Percentiles rank a stretch among this genome's conserved stretches.
Evolutionary conservation across 805 yeast genomes (phyloP).

Genomic region (Kodamaea nitidulidarum): DNA sequence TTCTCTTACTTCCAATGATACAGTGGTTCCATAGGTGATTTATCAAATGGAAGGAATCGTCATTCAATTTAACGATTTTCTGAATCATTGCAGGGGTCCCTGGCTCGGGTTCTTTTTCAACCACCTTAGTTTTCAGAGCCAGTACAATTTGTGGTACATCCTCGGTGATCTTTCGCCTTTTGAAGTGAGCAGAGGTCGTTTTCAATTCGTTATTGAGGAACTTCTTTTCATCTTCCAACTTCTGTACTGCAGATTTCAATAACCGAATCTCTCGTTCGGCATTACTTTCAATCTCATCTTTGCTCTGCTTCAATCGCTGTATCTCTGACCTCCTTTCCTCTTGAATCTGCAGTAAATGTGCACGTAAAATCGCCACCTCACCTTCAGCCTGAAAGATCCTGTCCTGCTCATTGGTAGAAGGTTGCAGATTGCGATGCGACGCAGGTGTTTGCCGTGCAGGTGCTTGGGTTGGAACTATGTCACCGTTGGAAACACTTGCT

Average conservation of each 20-base stretch:
- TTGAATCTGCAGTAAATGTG: slow-evolving; percentile 51
- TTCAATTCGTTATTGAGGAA: slow-evolving; percentile 38
- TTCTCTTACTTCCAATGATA: slow-evolving; percentile 32
- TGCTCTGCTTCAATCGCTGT: slow-evolving; percentile 17
- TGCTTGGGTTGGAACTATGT: slow-evolving; percentile 11
- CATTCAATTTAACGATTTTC: slow-evolving; percentile 23
- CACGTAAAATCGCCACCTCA: slow-evolving; percentile 73
- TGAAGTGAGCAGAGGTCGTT: slow-evolving; percentile 20
- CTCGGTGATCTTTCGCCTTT: slow-evolving; percentile 16
- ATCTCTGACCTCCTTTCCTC: slow-evolving; percentile 38
- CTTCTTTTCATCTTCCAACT: slow-evolving; percentile 41
- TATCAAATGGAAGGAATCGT: slow-evolving; percentile 31
- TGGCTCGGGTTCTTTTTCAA: not conserved
- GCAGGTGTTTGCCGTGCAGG: not conserved
- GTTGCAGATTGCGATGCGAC: not conserved
- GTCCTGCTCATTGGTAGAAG: slow-evolving; percentile 3
- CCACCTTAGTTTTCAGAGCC: not conserved
- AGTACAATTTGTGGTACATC: not conserved
- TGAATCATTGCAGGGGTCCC: slow-evolving; percentile 5
- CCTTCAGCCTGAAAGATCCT: slow-evolving; percentile 53
- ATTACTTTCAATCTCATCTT: slow-evolving; percentile 14
- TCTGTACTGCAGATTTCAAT: slow-evolving; percentile 30
- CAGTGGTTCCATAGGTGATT: slow-evolving; percentile 35
- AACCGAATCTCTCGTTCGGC: slow-evolving; percentile 30
- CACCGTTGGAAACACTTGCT: slow-evolving; percentile 10